phyloP scores from a whole-genome alignment of 495 filamentous ascomycete species.

The Coniosporium apollinis region DNA sequence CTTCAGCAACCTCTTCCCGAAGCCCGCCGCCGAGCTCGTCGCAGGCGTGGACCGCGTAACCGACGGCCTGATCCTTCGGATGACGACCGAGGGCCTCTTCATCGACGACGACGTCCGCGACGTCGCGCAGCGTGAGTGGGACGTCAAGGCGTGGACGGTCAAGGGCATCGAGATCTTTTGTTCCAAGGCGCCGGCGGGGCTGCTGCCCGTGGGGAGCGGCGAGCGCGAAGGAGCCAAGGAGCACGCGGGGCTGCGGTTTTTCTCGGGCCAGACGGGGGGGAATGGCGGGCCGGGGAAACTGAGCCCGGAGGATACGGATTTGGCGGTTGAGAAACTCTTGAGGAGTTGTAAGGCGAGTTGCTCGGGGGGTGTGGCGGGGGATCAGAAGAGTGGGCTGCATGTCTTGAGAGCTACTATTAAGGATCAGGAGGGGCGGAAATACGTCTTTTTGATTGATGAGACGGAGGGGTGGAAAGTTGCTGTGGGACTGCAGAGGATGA shows the following conservation, averaged over 20 bases:
- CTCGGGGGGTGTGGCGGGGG: not conserved
- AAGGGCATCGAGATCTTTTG: slow-evolving; percentile 73
- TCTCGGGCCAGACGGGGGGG: not conserved
- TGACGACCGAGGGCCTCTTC: slow-evolving; percentile 82
- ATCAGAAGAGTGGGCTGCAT: slow-evolving; percentile 40
- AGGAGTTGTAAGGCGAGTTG: slow-evolving; percentile 1
- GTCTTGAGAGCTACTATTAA: slow-evolving; percentile 66
- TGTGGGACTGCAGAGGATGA: slow-evolving; percentile 56
- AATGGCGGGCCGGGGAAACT: too few species aligned
- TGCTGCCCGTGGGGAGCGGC: not conserved
- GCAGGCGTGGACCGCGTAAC: slow-evolving; percentile 60
- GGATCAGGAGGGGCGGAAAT: slow-evolving; percentile 69
- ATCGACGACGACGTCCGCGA: slow-evolving; percentile 86
- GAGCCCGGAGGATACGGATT: not conserved
- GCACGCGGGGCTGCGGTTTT: not conserved
- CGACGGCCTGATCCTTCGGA: slow-evolving; percentile 69
- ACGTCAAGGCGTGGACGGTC: slow-evolving; percentile 93
- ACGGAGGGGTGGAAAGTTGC: slow-evolving; percentile 90
- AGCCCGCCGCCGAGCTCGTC: slow-evolving; percentile 65
- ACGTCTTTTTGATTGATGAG: slow-evolving; percentile 66
- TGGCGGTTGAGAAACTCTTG: not conserved
- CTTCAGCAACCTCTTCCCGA: slow-evolving; percentile 72
- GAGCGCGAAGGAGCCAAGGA: not conserved
- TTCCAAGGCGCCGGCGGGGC: not conserved
- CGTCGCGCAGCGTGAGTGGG: slow-evolving; percentile 87